A percentile compares a stretch with the other conserved stretches of the same genome.
These are phyloP conservation scores for Alternaria hordeiaustralica DNA, from an alignment of 2,329 filamentous ascomycete species.

Conservation along the genomic window DNA sequence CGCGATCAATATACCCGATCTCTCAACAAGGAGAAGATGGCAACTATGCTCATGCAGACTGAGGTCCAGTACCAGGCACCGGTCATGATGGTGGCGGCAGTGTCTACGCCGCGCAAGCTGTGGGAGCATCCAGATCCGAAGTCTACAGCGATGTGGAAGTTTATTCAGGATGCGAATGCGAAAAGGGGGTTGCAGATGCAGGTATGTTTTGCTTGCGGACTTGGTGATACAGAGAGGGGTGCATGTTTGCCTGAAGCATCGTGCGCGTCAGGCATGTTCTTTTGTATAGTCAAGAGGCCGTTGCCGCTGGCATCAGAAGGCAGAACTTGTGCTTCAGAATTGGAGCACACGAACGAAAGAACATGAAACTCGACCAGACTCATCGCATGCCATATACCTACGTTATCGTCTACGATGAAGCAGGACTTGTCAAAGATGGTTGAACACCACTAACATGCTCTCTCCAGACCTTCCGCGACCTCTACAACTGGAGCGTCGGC, in stretches of 20 bases:
- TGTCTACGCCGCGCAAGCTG: constrained; percentile 50
- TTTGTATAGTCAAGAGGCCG: background rate
- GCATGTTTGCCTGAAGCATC: background rate
- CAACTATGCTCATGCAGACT: background rate
- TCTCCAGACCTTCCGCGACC: constrained; percentile 67
- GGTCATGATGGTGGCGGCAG: background rate
- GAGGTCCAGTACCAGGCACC: background rate
- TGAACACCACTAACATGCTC: background rate
- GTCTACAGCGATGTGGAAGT: constrained; percentile 54
- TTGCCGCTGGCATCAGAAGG: background rate
- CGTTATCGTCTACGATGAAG: background rate
- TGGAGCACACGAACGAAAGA: background rate
- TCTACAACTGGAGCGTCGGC: constrained; percentile 72
- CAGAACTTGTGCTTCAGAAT: no score
- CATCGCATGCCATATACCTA: background rate
- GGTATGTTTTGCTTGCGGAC: constrained; percentile 49
- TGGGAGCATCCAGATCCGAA: constrained; percentile 56
- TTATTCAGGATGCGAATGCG: constrained; percentile 65
- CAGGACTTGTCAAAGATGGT: background rate
- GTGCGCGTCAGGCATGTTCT: background rate
- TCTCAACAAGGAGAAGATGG: background rate
- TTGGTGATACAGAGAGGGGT: background rate
- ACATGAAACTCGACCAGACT: background rate
- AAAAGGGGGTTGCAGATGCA: constrained; percentile 64
- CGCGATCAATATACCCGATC: background rate